Evolutionary conservation across 768 basidiomycete species (phyloP), one percentile per base, ranked within the genome.

Genomic region (Suillus discolor): DNA sequence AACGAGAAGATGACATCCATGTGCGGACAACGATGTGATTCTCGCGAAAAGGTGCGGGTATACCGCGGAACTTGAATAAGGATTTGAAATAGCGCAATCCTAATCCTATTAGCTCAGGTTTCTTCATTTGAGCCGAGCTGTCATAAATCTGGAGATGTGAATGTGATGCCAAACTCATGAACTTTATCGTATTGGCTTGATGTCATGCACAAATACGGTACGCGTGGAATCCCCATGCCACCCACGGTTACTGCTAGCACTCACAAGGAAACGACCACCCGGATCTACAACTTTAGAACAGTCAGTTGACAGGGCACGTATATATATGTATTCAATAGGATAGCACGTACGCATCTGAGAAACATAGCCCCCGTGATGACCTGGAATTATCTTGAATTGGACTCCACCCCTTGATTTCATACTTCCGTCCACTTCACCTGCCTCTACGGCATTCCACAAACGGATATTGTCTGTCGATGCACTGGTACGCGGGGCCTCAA

Each of bases 341-440:
- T 47, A 55, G 49, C 34, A 87, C 94, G 73, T 79, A 98, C 97
- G 78, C 87, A 99, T 92, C 72, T 94, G 90, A 3, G 95, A 97
- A 4, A 98, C 87, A 71, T 90, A 91, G 11, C 96, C 97, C 44
- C 96, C 96, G 78, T 97, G 94, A 79, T 97, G 97, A 0, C 96
- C 97, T 13, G 95, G 90, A 44, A 98, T 92, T 66, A 98, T 96
- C 80, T 94, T 96, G 83, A 97, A 98, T 63, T 89, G 93, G 20
- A 91, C 89, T 9, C 89, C 88, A 64, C 89, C 86, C 75, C 83
- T 88, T 65, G 80, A 78, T 73, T 84, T 88, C 63, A 87, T 86
- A 59, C 75, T 83, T 20, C 82, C 82, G 68, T 95, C 93, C 15
- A 80, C 75, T 71, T 91, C 89, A 44, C 84, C 86, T 34, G 88